Evolutionary conservation across 768 basidiomycete genomes (phyloP).

Genomic region (Agaricus subrufescens): DNA sequence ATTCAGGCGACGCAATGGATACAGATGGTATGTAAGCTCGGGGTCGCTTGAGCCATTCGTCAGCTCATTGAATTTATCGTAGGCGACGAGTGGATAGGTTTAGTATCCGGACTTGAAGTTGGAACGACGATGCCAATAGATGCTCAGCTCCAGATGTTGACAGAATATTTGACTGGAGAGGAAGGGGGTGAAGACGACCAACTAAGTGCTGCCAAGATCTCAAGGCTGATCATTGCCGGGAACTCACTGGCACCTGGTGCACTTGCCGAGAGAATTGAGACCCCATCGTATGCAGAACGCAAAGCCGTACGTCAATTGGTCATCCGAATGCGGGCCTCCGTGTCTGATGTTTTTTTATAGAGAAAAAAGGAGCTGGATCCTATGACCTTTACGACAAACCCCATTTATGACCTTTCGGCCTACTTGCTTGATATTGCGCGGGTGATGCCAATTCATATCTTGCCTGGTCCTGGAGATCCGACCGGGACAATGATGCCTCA

Average conservation of each 20-base stretch:
- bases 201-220: conserved; percentile 62
- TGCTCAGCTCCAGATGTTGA: conserved; percentile 78
- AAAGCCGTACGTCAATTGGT: conserved; percentile 45
- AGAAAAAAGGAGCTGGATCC: conserved; percentile 64
- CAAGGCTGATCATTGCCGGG: conserved; percentile 84
- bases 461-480: conserved; percentile 88
- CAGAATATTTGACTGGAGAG: conserved; percentile 88
- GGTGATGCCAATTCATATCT: conserved; percentile 78
- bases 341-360: conserved; percentile 27
- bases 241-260: conserved; percentile 69
- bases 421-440: conserved; percentile 73
- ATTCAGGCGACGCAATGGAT: conserved; percentile 46
- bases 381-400: conserved; percentile 68
- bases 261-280: conserved; percentile 25
- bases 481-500: conserved; percentile 89
- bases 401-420: conserved; percentile 62
- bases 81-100: conserved; percentile 71
- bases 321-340: neutral
- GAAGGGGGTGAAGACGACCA: conserved; percentile 66
- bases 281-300: conserved; percentile 36
- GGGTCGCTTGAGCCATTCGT: neutral
- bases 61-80: conserved; percentile 8
- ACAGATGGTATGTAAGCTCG: conserved; percentile 50
- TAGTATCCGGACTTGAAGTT: conserved; percentile 82
- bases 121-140: conserved; percentile 60